These are phyloP conservation scores for Phaeosphaeriaceae sp. DNA, from an alignment of 2,329 filamentous ascomycete genomes.

Conservation along the genomic window DNA sequence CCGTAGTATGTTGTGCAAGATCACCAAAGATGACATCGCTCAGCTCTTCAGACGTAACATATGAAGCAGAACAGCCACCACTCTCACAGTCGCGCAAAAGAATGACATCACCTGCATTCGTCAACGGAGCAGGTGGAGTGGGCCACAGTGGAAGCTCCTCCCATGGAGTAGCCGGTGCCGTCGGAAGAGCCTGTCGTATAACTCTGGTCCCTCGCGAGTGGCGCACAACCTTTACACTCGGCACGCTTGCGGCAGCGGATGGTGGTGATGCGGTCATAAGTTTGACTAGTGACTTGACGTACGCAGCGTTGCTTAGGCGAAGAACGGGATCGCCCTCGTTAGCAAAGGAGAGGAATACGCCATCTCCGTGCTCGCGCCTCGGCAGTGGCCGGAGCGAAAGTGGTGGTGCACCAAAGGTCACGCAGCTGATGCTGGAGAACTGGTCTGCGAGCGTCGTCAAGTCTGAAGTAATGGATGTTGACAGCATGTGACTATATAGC, in stretches of 20 bases:
- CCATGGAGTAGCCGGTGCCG: conserved; percentile 1
- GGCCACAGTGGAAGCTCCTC: conserved; percentile 5
- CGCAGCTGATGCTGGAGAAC: conserved; percentile 78
- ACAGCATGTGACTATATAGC: conserved; percentile 78
- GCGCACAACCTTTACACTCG: conserved; percentile 3
- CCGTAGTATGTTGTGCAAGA: conserved; percentile 2
- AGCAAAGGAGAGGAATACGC: conserved; percentile 72
- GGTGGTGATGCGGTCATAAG: conserved; percentile 10
- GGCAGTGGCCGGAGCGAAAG: conserved; percentile 72
- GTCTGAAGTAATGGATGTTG: conserved; percentile 66
- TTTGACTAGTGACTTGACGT: conserved; percentile 11
- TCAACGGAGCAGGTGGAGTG: conserved; percentile 2
- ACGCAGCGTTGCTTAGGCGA: conserved; percentile 46
- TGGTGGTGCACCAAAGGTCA: conserved; percentile 80
- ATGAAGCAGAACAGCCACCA: background rate
- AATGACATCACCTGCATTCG: conserved; percentile 1
- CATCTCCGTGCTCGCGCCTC: conserved; percentile 54
- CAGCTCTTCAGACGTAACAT: conserved; percentile 1
- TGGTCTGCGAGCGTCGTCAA: conserved; percentile 68
- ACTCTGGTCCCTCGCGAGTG: conserved; percentile 1
- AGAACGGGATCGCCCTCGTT: conserved; percentile 83
- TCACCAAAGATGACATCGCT: conserved; percentile 5
- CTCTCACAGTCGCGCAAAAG: conserved; percentile 2
- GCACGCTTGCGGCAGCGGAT: background rate
- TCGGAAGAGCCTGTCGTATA: background rate